Evolutionary conservation across 306 rosid species (phyloP).

Genomic region (Comarum palustre): DNA sequence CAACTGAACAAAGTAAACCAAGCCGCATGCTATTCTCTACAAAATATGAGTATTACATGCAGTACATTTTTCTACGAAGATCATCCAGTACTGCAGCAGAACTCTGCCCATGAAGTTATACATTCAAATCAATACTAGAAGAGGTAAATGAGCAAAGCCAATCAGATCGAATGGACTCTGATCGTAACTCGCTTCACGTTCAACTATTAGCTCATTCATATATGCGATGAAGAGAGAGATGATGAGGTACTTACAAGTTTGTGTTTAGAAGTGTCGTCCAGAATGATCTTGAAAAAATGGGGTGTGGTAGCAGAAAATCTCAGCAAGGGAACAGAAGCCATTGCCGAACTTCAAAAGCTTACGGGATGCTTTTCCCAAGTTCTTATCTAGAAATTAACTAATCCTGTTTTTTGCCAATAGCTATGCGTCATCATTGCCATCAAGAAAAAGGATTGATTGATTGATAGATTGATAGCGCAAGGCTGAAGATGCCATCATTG

Average conservation of each 20-base stretch:
- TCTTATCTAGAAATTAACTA: no score
- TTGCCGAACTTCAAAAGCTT: background rate
- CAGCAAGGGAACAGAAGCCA: slow-evolving; percentile 6
- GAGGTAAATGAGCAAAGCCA: no score
- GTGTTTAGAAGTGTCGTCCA: background rate
- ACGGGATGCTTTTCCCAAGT: no score
- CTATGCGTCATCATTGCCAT: no score
- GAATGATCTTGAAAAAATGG: slow-evolving; percentile 17
- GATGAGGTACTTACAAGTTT: slow-evolving; percentile 2
- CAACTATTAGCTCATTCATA: background rate
- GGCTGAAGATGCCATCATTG: no score
- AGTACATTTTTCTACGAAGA: background rate
- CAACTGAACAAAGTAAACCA: background rate
- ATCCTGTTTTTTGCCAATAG: no score
- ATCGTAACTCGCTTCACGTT: background rate
- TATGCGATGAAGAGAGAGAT: background rate
- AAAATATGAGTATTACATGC: background rate
- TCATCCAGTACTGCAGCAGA: background rate
- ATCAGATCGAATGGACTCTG: background rate
- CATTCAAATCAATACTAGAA: background rate
- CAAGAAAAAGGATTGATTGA: no score
- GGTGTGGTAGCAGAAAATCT: background rate
- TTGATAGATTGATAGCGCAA: no score
- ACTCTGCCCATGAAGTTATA: background rate
- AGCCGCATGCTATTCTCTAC: background rate